Base-by-base conservation (phyloP, 2,329 filamentous ascomycete species). In the Tolypocladium tropicale region DNA sequence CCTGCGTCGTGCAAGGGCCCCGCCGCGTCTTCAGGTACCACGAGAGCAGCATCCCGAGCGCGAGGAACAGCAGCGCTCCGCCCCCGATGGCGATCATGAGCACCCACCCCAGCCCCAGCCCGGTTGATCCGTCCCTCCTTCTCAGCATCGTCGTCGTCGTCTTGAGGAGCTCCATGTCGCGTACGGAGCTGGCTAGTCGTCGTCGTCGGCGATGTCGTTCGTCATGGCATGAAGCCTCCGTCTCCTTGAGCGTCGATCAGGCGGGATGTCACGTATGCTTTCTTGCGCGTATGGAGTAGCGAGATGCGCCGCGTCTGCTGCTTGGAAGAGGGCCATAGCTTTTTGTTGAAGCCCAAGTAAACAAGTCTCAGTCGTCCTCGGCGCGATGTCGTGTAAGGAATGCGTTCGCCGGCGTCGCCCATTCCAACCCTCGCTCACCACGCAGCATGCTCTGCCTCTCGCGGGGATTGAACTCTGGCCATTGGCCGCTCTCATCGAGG, bases 21-120 rank as follows among this genome's bases (percentile, higher is more conserved):
- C 55, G 58, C 2, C 63, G 64, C 28, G 56, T 55, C 58, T 65
- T 67, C 56, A 72, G 58, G 25, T 63, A 59, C 66, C 73, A 74
- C 6, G 76, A 62, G 50, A 78, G 71, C 28, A 79, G 56, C 30
- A 76, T 65, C 0, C 74, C 76, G 7, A 79, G 56, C 9, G 62
- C 66, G 2, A 72, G 65, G 62, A 78, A 77, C 16, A 81, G 57
- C 7, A 79, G 54, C 2, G 76, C 62, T 18, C 75, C 74, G n/a
- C 77, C 77, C 34, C 73, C 73, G 30, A 83, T 60, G 14, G 74
- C 74, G 55, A 82, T 76, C 55, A 71, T 71, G 36, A 80, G 67
- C 18, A 76, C 59, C 65, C 69, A 71, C n/a, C 70, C 69, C 14
- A 75, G 56, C 10, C 67, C 65, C 37, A 74, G 59, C 9, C 63